Conservation (phyloP, 1,284 basidiomycete species). For the Schizopora paradoxa region DNA sequence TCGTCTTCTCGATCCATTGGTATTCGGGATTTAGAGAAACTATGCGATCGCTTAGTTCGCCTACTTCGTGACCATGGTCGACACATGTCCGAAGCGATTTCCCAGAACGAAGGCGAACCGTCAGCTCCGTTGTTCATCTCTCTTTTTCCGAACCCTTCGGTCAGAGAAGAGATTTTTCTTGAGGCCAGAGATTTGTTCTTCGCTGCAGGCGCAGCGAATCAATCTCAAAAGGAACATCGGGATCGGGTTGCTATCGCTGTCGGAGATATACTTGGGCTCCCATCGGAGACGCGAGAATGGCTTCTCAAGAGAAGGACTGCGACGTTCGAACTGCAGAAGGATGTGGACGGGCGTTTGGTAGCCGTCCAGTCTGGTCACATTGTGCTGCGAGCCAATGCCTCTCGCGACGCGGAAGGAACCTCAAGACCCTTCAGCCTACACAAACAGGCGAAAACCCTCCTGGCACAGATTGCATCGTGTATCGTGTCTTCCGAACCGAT, state of each 20-base stretch:
- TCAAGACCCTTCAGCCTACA: conserved; percentile 84
- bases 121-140: conserved; percentile 27
- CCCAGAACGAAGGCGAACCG: conserved; percentile 32
- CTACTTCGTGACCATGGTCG: conserved; percentile 33
- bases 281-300: conserved; percentile 52
- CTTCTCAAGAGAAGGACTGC: conserved; percentile 58
- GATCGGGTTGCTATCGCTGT: conserved; percentile 47
- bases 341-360: conserved; percentile 52
- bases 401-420: conserved; percentile 26
- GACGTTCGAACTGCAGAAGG: conserved; percentile 62
- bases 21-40: conserved; percentile 84
- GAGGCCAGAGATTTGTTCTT: conserved; percentile 94
- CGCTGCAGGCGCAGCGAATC: conserved; percentile 57
- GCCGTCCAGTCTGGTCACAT: conserved; percentile 57
- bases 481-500: conserved; percentile 79
- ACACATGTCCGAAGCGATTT: conserved; percentile 15
- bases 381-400: conserved; percentile 41
- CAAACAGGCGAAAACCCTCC: conserved; percentile 74
- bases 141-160: conserved; percentile 65
- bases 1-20: conserved; percentile 62
- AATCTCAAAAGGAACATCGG: conserved; percentile 46
- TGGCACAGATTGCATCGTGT: conserved; percentile 79
- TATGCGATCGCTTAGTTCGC: conserved; percentile 71
- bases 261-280: conserved; percentile 63
- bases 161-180: conserved; percentile 88